Evolutionary conservation across 23 red algal species (phyloP), one percentile per base, ranked within the genome.

Genomic region (Gracilariopsis chorda): DNA sequence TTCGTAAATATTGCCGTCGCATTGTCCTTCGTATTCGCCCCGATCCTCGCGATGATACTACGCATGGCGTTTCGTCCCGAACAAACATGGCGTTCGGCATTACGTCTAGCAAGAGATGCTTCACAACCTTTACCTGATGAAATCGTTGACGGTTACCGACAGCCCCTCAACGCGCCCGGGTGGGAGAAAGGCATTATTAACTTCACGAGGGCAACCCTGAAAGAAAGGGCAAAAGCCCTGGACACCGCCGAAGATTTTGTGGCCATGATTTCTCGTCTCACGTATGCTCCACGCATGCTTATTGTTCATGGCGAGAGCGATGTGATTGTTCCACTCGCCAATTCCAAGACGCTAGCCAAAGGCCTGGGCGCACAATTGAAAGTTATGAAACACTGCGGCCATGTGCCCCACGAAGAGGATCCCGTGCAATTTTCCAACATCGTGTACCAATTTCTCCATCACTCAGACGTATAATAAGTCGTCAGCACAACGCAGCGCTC

Each of bases 341-440:
- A 95, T 59, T 95, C 92, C 28, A n/a, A 65, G 29, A 70, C 10
- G 10, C 72, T 95, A 35, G 81, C 73, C 7, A 34, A 80, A 14
- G 48, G 67, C 4, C 61, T 88, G 16, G 82, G 73, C 9, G 83
- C 83, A 21, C 34, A 56, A 71, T 46, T 95, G 3, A 33, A 40
- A 4, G 67, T 95, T 21, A 81, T 95, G 74, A 51, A 86, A 8
- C 32, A 61, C 32, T 95, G 82, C 44, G 92, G 92, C 39, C 92
- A 95, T 63, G 32, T 95, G 32, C 92, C 92, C 11, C 92, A 95
- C 29, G 92, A 95, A 89, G 92, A 95, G 49, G 42, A 20, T 41
- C 82, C 92, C 58, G 39, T 88, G 9, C 42, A 73, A 27, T 95
- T 95, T 74, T 56, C 78, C 25, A 21, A 83, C 24, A 53, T 82